Percentiles rank a stretch among this genome's conserved stretches.
phyloP scores from a whole-genome alignment of 768 basidiomycete genomes.

The Lactarius indigo region DNA sequence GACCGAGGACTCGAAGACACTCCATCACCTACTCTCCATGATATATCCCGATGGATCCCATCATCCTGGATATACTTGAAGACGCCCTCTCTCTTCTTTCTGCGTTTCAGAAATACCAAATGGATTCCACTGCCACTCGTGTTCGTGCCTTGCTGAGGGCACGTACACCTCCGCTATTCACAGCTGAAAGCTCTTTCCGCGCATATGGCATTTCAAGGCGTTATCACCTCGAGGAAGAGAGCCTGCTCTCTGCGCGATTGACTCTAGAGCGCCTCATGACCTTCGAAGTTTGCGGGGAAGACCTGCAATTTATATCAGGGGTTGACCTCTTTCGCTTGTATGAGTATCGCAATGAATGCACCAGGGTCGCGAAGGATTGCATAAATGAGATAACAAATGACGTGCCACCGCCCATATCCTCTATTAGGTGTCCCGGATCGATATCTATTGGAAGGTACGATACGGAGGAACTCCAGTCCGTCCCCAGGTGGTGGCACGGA shows the following conservation, averaged over 20 bases:
- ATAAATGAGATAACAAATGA: neutral
- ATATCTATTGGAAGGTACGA: neutral
- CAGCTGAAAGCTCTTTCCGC: neutral
- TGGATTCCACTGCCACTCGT: neutral
- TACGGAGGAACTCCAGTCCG: neutral
- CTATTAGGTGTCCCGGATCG: no score
- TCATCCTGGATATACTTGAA: slow-evolving; percentile 3
- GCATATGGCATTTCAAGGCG: slow-evolving; percentile 14
- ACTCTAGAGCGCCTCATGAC: slow-evolving; percentile 4
- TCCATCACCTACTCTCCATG: slow-evolving; percentile 1
- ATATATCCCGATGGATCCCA: neutral
- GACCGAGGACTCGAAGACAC: slow-evolving; percentile 11
- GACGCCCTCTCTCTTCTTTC: slow-evolving; percentile 5
- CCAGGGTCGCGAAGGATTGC: neutral
- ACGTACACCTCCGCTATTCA: neutral
- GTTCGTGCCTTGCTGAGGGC: neutral
- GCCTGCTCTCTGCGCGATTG: neutral
- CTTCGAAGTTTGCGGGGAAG: slow-evolving; percentile 4
- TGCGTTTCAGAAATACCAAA: slow-evolving; percentile 17
- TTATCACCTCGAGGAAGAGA: slow-evolving; percentile 9
- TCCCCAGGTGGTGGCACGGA: slow-evolving; percentile 10
- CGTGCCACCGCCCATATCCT: neutral
- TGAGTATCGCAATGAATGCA: neutral
- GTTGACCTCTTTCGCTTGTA: slow-evolving; percentile 2
- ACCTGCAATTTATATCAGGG: slow-evolving; percentile 12